phyloP scores from a whole-genome alignment of 1,139 yeast genomes.

The Pichia sp. region DNA sequence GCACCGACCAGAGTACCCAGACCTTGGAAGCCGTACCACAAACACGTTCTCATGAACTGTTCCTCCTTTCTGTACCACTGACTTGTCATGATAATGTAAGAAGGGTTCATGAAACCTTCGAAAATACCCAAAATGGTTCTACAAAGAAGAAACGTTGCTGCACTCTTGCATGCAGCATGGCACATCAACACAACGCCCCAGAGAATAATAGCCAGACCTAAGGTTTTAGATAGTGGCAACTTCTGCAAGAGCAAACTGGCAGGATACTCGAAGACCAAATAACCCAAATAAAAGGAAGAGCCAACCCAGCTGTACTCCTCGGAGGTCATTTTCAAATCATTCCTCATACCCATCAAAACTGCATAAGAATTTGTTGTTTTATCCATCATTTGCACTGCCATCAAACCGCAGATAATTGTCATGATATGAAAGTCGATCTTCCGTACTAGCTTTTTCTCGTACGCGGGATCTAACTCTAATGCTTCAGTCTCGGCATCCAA shows the following conservation, averaged over 20 bases:
- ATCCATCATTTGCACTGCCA: constrained; percentile 60
- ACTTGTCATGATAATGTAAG: constrained; percentile 52
- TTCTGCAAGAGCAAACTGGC: constrained; percentile 21
- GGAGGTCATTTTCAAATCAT: constrained; percentile 44
- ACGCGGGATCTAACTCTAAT: constrained; percentile 12
- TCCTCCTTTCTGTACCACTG: constrained; percentile 52
- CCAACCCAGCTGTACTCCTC: constrained; percentile 28
- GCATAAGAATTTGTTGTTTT: constrained; percentile 58
- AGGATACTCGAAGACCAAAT: constrained; percentile 20
- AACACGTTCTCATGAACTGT: constrained; percentile 45
- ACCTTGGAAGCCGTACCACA: constrained; percentile 55
- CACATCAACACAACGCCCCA: constrained; percentile 44
- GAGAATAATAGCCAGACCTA: constrained; percentile 32
- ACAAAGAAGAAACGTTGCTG: constrained; percentile 37
- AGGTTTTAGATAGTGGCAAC: constrained; percentile 23
- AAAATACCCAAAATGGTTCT: constrained; percentile 49
- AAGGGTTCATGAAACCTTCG: constrained; percentile 57
- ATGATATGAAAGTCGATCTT: constrained; percentile 51
- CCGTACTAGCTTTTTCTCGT: constrained; percentile 30
- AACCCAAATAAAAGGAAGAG: constrained; percentile 23
- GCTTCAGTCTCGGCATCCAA: constrained; percentile 6
- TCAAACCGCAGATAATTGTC: constrained; percentile 50
- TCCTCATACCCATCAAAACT: constrained; percentile 41
- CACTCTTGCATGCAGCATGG: constrained; percentile 38
- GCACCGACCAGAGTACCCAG: constrained; percentile 52